Conservation (phyloP, 2,329 filamentous ascomycete species). For the Trichoderma atroviride region DNA sequence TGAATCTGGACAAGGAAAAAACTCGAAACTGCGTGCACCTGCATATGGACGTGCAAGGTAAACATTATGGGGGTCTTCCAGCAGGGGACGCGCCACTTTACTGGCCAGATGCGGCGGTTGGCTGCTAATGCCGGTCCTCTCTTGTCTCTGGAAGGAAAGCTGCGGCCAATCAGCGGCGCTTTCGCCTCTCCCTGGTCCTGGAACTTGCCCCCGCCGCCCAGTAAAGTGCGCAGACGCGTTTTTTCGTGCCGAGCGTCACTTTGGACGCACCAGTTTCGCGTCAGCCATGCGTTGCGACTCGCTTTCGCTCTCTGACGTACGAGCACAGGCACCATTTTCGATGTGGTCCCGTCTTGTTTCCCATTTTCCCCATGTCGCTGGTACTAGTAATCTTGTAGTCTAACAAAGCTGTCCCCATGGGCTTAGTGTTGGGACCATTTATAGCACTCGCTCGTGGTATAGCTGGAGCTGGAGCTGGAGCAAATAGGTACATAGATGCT, state of each 20-base stretch:
- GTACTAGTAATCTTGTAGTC: background rate
- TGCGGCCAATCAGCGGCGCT: slow-evolving; percentile 12
- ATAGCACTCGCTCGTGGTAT: no score
- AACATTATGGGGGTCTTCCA: slow-evolving; percentile 11
- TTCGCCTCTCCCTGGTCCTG: slow-evolving; percentile 14
- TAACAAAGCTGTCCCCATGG: background rate
- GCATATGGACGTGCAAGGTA: slow-evolving; percentile 8
- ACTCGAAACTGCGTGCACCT: background rate
- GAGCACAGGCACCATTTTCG: background rate
- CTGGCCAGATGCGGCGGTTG: slow-evolving; percentile 10
- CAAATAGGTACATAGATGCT: background rate
- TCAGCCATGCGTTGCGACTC: slow-evolving; percentile 5
- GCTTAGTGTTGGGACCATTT: background rate
- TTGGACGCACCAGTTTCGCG: slow-evolving; percentile 27
- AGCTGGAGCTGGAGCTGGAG: background rate
- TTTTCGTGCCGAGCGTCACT: slow-evolving; percentile 21
- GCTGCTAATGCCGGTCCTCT: slow-evolving; percentile 9
- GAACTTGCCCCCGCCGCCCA: background rate
- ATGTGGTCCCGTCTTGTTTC: background rate
- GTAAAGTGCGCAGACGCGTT: slow-evolving; percentile 4
- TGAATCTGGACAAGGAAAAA: background rate
- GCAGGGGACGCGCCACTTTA: slow-evolving; percentile 13
- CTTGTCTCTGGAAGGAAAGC: background rate
- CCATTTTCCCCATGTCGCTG: background rate
- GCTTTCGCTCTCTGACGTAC: background rate